A percentile compares a stretch with the other conserved stretches of the same genome.
Evolutionary conservation across 768 basidiomycete species (phyloP).

Genomic region (Tricholoma furcatifolium): DNA sequence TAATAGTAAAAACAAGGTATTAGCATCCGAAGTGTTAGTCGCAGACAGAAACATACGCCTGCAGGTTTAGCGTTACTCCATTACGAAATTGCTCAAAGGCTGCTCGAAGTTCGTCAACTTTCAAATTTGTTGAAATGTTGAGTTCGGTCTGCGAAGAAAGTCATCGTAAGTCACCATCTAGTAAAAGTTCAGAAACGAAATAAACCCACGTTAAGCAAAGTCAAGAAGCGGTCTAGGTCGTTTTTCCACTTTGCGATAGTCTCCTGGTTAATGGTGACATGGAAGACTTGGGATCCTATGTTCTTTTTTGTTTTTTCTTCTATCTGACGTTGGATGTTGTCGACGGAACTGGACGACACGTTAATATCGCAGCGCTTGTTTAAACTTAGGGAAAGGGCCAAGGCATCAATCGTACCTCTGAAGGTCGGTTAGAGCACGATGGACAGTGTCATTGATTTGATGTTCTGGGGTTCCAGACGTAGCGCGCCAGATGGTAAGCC

Average conservation of each 20-base stretch:
- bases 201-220: conserved; percentile 7
- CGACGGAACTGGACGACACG: neutral
- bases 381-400: neutral
- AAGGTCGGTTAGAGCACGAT: conserved; percentile 2
- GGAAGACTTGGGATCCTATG: conserved; percentile 5
- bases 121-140: conserved; percentile 9
- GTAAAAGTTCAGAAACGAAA: neutral
- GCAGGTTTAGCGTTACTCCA: neutral
- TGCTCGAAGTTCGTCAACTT: conserved; percentile 8
- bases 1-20: too few species aligned
- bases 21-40: neutral
- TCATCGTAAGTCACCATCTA: too few species aligned
- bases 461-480: conserved; percentile 1
- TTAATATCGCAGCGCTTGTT: neutral
- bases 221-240: conserved; percentile 3
- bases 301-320: conserved; percentile 2
- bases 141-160: conserved; percentile 7
- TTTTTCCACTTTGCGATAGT: conserved; percentile 7
- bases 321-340: conserved; percentile 1
- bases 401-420: neutral
- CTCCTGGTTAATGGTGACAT: conserved; percentile 8
- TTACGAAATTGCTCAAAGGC: conserved; percentile 5
- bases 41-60: neutral
- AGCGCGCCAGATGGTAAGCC: conserved; percentile 8
- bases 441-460: neutral